These are phyloP conservation scores for Wickerhamiella siamensis DNA, from an alignment of 805 yeast genomes.

Conservation along the genomic window DNA sequence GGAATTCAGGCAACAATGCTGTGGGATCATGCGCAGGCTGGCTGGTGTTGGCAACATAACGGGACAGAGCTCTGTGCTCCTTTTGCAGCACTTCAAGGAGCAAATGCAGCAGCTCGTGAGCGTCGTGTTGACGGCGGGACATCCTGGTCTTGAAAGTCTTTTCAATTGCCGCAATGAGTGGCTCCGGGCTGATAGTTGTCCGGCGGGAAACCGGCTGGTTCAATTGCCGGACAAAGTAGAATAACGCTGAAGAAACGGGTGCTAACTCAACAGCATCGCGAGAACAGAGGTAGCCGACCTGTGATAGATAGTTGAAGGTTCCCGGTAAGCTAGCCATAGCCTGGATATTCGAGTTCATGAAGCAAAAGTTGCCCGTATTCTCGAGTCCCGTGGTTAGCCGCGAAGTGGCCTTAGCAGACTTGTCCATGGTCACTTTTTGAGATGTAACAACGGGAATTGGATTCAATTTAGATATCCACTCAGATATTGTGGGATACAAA, in stretches of 20 bases:
- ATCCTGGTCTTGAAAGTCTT: conserved; percentile 56
- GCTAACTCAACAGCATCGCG: conserved; percentile 3
- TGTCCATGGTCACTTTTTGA: background rate
- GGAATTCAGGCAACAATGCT: conserved; percentile 43
- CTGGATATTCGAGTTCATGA: conserved; percentile 80
- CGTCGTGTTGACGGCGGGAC: conserved; percentile 80
- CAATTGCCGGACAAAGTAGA: conserved; percentile 26
- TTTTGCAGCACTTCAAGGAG: conserved; percentile 62
- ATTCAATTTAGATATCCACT: background rate
- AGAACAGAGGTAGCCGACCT: conserved; percentile 4
- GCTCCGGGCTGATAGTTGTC: conserved; percentile 59
- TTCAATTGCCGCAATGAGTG: conserved; percentile 60
- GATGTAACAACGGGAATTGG: background rate
- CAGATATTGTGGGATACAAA: background rate
- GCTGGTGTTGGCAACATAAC: conserved; percentile 2
- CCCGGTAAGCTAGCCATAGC: conserved; percentile 26
- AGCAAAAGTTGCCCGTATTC: conserved; percentile 79
- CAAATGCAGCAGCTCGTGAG: conserved; percentile 79
- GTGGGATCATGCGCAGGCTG: background rate
- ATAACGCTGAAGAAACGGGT: conserved; percentile 16
- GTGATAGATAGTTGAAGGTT: conserved; percentile 16
- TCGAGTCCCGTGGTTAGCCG: conserved; percentile 62
- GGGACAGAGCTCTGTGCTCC: conserved; percentile 33
- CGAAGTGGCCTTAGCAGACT: conserved; percentile 7
- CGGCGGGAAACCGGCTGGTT: conserved; percentile 46